Evolutionary conservation across 2,329 filamentous ascomycete species (phyloP).

Genomic region (Arthrinium phaeospermum): DNA sequence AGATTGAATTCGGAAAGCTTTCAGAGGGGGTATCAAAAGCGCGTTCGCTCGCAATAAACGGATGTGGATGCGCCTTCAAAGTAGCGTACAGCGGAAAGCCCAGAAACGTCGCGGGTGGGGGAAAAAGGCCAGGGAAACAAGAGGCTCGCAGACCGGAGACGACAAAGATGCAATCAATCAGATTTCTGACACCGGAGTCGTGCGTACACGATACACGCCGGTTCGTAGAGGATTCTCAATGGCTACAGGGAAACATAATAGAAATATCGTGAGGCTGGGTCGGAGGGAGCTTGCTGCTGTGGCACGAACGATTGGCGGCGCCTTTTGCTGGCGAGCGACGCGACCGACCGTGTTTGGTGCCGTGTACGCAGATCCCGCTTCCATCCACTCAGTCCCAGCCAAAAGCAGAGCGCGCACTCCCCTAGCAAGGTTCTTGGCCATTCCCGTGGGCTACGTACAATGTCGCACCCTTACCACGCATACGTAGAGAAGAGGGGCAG

Average conservation of each 20-base stretch:
- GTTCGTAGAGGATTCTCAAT: conserved; percentile 8
- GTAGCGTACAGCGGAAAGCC: conserved; percentile 10
- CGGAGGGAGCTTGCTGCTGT: background rate
- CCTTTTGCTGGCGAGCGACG: background rate
- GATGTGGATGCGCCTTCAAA: conserved; percentile 13
- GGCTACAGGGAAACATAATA: background rate
- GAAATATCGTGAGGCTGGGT: conserved; percentile 13
- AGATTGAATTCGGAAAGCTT: background rate
- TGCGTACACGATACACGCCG: background rate
- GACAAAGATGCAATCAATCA: background rate
- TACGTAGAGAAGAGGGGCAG: background rate
- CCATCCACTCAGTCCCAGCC: background rate
- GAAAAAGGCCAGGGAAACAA: background rate
- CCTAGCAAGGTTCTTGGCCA: conserved; percentile 3
- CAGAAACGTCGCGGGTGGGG: background rate
- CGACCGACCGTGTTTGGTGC: conserved; percentile 9
- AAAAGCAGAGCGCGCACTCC: conserved; percentile 4
- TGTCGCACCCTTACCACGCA: background rate
- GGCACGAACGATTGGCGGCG: background rate
- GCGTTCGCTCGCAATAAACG: background rate
- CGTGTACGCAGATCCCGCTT: background rate
- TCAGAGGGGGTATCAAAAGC: conserved; percentile 2
- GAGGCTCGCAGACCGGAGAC: background rate
- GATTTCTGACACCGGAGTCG: background rate
- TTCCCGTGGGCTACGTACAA: background rate